Conservation (phyloP, 176 grass and related monocot genomes). For the Avena insularis region DNA sequence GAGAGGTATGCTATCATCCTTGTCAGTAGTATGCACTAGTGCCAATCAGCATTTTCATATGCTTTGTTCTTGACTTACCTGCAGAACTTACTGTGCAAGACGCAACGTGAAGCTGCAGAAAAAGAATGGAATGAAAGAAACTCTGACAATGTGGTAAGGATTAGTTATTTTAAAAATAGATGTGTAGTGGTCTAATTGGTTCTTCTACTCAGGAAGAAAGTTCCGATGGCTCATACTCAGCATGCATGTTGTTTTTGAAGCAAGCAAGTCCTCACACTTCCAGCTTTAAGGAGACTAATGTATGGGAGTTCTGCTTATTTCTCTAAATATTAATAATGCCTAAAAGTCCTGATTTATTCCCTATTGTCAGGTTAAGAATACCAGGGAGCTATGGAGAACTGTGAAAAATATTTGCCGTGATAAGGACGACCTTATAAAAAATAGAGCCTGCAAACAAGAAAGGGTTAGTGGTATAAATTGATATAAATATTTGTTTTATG, state of each 20-base stretch:
- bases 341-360: not conserved
- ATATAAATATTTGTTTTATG: not conserved
- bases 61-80: constrained; percentile 12
- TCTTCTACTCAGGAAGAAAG: constrained; percentile 39
- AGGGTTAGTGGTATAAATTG: constrained; percentile 31
- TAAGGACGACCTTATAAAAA: constrained; percentile 46
- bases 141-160: constrained; percentile 9
- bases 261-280: not conserved
- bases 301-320: constrained; percentile 24
- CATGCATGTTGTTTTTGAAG: not conserved
- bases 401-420: constrained; percentile 41
- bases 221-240: not conserved
- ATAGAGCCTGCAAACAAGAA: constrained; percentile 31
- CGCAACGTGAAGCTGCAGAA: constrained; percentile 23
- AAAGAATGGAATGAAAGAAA: constrained; percentile 29
- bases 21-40: not conserved
- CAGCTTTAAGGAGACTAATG: constrained; percentile 28
- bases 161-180: not conserved
- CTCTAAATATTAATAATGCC: not conserved
- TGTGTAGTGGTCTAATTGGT: not conserved
- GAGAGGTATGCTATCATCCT: constrained; percentile 38
- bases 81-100: constrained; percentile 16
- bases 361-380: constrained; percentile 31
- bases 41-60: not conserved
- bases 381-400: constrained; percentile 38